Evolutionary conservation across 1,284 basidiomycete genomes (phyloP).

Genomic region (Stereum hirsutum): DNA sequence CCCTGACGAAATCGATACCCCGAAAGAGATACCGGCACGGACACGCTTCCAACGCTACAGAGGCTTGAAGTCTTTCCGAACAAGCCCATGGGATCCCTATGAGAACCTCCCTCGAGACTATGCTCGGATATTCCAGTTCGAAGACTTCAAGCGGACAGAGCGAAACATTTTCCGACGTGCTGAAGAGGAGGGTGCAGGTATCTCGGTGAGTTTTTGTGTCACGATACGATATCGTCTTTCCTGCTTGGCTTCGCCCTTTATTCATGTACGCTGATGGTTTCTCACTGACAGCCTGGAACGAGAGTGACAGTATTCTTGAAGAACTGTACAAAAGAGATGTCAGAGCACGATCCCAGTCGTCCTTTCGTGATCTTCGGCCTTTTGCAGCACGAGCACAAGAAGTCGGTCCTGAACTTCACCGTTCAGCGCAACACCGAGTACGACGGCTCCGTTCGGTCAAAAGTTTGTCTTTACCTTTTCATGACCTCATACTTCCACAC

Average conservation of each 20-base stretch:
- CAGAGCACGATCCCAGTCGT: constrained; percentile 20
- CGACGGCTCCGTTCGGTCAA: constrained; percentile 80
- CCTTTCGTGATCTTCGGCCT: constrained; percentile 79
- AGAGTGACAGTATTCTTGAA: constrained; percentile 70
- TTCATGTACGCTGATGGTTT: background rate
- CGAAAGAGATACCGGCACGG: constrained; percentile 76
- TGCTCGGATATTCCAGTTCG: constrained; percentile 94
- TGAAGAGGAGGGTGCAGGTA: constrained; percentile 44
- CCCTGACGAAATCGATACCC: constrained; percentile 98
- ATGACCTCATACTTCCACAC: background rate
- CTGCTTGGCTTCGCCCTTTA: background rate
- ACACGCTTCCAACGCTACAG: constrained; percentile 91
- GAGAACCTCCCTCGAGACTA: constrained; percentile 95
- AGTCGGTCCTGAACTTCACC: constrained; percentile 88
- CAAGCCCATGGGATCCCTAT: constrained; percentile 95
- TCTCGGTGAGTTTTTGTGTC: constrained; percentile 48
- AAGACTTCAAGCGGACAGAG: constrained; percentile 87
- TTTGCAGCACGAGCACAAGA: constrained; percentile 94
- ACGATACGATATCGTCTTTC: background rate
- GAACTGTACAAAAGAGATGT: constrained; percentile 56
- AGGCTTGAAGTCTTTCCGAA: constrained; percentile 88
- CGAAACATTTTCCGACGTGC: constrained; percentile 62
- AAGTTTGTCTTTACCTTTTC: constrained; percentile 39
- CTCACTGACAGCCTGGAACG: constrained; percentile 56
- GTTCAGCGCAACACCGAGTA: constrained; percentile 96